Base-by-base conservation (phyloP, 345 rosid genomes). In the Cardamine chenopodiifolia region DNA sequence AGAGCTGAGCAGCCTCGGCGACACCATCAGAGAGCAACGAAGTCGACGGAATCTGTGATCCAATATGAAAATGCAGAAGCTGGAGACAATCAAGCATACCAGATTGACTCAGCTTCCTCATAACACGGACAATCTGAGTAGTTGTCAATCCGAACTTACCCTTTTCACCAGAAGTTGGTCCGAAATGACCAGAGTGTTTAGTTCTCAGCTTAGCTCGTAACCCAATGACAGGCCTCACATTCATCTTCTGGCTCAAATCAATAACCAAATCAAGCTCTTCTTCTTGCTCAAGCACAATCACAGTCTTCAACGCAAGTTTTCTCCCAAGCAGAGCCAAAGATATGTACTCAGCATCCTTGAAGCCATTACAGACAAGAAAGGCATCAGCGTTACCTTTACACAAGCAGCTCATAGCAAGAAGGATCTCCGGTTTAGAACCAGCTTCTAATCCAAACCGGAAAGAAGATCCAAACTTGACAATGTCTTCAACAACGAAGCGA, bases 131-230 rank as follows among this genome's bases (percentile, higher is more conserved):
- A 70, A 96, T 90, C 83, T 92, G 96, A 66, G 71, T 74, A 18
- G 94, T 92, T 0, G 89, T 92, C 62, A 96, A 64, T 53, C 98
- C 98, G 15, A 96, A 96, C 52, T 96, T 96, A 12, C 99, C 96
- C 70, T 88, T 92, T 78, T 92, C 99, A 8, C 99, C 98, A 0
- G 98, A 96, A 8, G 99, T 96, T 2, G 96, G 79, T 3, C 99
- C 97, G 56, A 96, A 96, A 82, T 92, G 98, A n/a, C 98, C 99
- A 0, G 94, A 81, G 34, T 95, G 99, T 52, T 83, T 90, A n/a
- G 98, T 95, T 28, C 99, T 86, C 70, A 95, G 86, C 81, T 95
- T 95, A n/a, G 99, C 99, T n/a, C 99, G 83, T 29, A 85, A 78
- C 0, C 98, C 99, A 72, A 96, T 77, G 10, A 89, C 91, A 1